Base-by-base conservation (phyloP, 148 eudicot genomes). In the Diospyros lotus region DNA sequence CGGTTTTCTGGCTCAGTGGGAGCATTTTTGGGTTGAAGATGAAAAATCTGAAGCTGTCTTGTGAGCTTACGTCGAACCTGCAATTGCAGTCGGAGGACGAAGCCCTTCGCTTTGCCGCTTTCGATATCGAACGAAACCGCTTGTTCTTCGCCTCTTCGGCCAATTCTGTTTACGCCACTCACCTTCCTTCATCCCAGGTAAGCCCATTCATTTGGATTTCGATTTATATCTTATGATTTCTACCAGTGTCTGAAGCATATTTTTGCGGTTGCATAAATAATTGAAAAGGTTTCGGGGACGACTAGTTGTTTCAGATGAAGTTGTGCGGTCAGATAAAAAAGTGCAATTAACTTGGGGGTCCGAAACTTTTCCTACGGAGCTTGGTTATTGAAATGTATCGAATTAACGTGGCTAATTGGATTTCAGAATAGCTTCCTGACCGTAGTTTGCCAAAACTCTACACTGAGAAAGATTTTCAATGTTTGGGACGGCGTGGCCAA, bases 41-140 rank as follows among this genome's bases (percentile, higher is more conserved):
- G 97, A 90, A 86, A 69, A 94, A 92, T 66, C 81, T 94, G 79
- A 94, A 94, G 88, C 76, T 86, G 64, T 90, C 85, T 1, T 66
- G 84, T 73, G 96, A 94, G 81, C 75, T 84, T 41, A 85, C 89
- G 52, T 87, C 87, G 45, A 82, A 59, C 55, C 74, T 92, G 58
- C 77, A 87, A 73, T 80, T 92, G 71, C 92, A 81, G 45, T 84
- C 76, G 0, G 78, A 85, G 14, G 82, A 80, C 14, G 98, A 92
- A 78, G 76, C 60, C 42, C 46, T 94, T 38, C 84, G 80, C 9
- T 90, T 92, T 71, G 84, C 87, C 48, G 87, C 97, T 70, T 76
- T 94, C 71, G 98, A 94, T 76, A 84, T 94, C 66, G 98, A 94
- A 72, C 88, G 84, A 67, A 87, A 90, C 78, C 98, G 96, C 73